These are phyloP conservation scores for Talaromyces atroroseus DNA, from an alignment of 2,329 filamentous ascomycete species.

Conservation along the genomic window DNA sequence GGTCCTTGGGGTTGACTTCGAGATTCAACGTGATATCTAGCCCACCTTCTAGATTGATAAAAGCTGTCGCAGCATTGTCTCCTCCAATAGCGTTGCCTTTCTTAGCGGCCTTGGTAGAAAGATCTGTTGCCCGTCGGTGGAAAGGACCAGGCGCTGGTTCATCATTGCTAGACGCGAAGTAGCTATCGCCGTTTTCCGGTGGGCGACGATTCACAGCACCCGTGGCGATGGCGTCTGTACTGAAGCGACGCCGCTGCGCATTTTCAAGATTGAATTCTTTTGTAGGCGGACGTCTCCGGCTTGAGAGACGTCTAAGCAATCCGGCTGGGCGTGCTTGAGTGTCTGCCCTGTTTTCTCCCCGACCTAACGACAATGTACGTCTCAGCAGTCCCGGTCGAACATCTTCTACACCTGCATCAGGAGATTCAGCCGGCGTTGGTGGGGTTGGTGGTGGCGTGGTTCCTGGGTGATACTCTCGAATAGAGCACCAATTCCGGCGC, in stretches of 20 bases:
- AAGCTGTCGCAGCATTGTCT: slow-evolving; percentile 48
- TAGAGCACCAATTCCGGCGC: slow-evolving; percentile 92
- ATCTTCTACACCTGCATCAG: slow-evolving; percentile 28
- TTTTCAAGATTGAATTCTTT: slow-evolving; percentile 32
- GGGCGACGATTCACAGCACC: slow-evolving; percentile 14
- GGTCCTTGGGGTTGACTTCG: slow-evolving; percentile 79
- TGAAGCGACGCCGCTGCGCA: slow-evolving; percentile 26
- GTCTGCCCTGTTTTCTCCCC: slow-evolving; percentile 45
- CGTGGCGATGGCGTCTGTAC: slow-evolving; percentile 28
- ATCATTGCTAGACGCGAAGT: slow-evolving; percentile 23
- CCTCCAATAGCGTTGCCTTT: slow-evolving; percentile 50
- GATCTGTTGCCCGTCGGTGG: slow-evolving; percentile 64
- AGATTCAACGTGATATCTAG: slow-evolving; percentile 85
- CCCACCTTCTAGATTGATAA: slow-evolving; percentile 72
- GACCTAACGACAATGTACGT: slow-evolving; percentile 58
- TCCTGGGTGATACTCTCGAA: slow-evolving; percentile 76
- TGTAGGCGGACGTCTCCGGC: slow-evolving; percentile 37
- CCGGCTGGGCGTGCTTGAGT: slow-evolving; percentile 39
- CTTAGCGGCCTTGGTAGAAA: slow-evolving; percentile 58
- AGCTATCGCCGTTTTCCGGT: slow-evolving; percentile 27
- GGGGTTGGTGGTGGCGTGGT: slow-evolving; percentile 68
- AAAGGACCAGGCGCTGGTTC: slow-evolving; percentile 45
- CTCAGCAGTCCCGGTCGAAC: slow-evolving; percentile 39
- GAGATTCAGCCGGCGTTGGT: slow-evolving; percentile 42
- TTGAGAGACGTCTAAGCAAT: slow-evolving; percentile 45